Evolutionary conservation across 371 early-diverging fungal species (phyloP).

Genomic region (Mortierella sp.): DNA sequence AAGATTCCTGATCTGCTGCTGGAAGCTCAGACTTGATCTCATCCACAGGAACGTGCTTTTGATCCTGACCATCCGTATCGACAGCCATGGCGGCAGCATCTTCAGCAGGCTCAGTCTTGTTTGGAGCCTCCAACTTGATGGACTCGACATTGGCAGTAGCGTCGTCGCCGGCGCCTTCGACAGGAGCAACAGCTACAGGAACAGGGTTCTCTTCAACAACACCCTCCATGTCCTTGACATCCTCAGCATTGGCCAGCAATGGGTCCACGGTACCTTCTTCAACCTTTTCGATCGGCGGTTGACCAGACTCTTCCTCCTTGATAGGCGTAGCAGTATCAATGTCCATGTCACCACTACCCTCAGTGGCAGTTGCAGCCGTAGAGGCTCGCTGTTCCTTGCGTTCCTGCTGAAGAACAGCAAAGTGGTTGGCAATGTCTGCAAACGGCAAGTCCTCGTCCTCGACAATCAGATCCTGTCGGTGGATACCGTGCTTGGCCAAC

Average conservation of each 20-base stretch:
- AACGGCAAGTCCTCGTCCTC: conserved; percentile 74
- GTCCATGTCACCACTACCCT: conserved; percentile 27
- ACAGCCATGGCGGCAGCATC: not conserved
- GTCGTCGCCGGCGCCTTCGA: too few relatives aligned
- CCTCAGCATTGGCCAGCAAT: not conserved
- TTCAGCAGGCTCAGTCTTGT: conserved; percentile 1
- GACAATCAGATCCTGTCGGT: conserved; percentile 75
- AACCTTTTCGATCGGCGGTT: not conserved
- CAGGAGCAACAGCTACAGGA: too few relatives aligned
- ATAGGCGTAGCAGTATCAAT: conserved; percentile 2
- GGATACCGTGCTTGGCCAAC: conserved; percentile 78
- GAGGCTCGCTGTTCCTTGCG: conserved; percentile 18
- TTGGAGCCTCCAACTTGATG: not conserved
- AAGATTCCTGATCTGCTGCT: not conserved
- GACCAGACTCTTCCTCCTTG: conserved; percentile 3
- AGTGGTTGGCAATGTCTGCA: conserved; percentile 48
- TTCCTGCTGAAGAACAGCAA: conserved; percentile 27
- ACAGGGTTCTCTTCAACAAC: conserved; percentile 5
- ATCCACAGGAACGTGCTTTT: not conserved
- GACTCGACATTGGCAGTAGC: not conserved
- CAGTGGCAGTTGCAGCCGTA: conserved; percentile 6
- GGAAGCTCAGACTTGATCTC: not conserved
- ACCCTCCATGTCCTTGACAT: conserved; percentile 15
- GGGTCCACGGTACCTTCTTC: conserved; percentile 1
- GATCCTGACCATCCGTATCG: not conserved